These are phyloP conservation scores for Mesostigma viride DNA, from an alignment of 139 green algal genomes.

Conservation along the genomic window DNA sequence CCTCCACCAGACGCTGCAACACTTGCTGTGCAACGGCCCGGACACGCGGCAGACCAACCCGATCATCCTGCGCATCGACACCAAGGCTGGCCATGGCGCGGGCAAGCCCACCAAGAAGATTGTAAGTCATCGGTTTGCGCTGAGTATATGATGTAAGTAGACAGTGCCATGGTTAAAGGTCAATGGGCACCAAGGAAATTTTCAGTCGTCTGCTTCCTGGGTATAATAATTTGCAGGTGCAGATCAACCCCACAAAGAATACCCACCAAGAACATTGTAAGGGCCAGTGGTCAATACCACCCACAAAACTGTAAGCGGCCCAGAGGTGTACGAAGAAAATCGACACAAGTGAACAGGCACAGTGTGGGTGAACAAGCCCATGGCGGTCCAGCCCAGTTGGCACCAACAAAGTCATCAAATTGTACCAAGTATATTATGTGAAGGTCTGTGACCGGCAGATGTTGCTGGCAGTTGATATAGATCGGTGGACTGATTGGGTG, in stretches of 20 bases:
- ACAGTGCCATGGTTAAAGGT: background rate
- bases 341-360: no score
- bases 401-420: no score
- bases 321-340: no score
- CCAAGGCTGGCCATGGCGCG: constrained; percentile 59
- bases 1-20: background rate
- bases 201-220: background rate
- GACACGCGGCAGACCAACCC: constrained; percentile 62
- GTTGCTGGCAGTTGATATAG: no score
- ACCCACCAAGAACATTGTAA: background rate
- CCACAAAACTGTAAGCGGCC: background rate
- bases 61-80: constrained; percentile 67
- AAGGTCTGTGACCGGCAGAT: no score
- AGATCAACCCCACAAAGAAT: background rate
- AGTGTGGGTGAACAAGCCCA: no score
- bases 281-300: background rate
- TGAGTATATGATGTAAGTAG: background rate
- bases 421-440: no score
- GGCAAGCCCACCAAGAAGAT: constrained; percentile 81
- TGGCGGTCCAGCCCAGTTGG: no score
- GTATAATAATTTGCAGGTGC: background rate
- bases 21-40: background rate
- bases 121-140: background rate
- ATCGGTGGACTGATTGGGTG: no score
- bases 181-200: background rate